Evolutionary conservation across 2,329 filamentous ascomycete species (phyloP), one percentile per base, ranked within the genome.

Genomic region (Lachnellula willkommii): DNA sequence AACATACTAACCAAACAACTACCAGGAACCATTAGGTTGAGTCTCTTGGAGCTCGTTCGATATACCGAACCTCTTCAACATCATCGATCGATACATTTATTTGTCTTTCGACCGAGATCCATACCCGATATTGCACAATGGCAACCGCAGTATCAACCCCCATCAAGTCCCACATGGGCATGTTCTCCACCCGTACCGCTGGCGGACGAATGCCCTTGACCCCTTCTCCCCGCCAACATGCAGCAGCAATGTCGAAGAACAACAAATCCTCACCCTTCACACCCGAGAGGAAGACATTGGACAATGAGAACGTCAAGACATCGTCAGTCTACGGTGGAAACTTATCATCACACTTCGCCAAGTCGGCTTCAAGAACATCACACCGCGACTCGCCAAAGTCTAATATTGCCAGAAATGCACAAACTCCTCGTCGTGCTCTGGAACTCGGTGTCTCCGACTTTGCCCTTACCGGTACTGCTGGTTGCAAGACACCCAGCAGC

Each of bases 381-480:
- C 87, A 89, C 72, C 87, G 89, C 50, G 89, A 94, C 70, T 96
- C 93, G 2, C 91, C 92, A 70, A 97, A 97, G 79, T 96, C 92
- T 57, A 97, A 96, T 79, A 96, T 96, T 72, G 89, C 88, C 63
- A 84, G 85, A 62, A 76, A 77, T 43, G 82, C 83, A 55, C 81
- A 85, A 56, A 92, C 90, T 45, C 92, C 93, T 20, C 88, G 89
- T 68, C 90, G 88, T 72, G 81, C 79, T 47, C 81, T 97, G 40
- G 93, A 97, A 73, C 82, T 96, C 42, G 91, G 90, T 63, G 86
- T 96, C 36, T 96, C 92, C 42, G 92, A 99, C 71, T 97, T 93
- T 79, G 84, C 89, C 17, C 79, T 99, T 66, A 90, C 89, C 52
- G 91, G 92, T 61, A 95, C 92, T 53, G 28, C 28, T 12, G 90